phyloP scores from a whole-genome alignment of 2,329 filamentous ascomycete species.

The Xylariaceae sp. region DNA sequence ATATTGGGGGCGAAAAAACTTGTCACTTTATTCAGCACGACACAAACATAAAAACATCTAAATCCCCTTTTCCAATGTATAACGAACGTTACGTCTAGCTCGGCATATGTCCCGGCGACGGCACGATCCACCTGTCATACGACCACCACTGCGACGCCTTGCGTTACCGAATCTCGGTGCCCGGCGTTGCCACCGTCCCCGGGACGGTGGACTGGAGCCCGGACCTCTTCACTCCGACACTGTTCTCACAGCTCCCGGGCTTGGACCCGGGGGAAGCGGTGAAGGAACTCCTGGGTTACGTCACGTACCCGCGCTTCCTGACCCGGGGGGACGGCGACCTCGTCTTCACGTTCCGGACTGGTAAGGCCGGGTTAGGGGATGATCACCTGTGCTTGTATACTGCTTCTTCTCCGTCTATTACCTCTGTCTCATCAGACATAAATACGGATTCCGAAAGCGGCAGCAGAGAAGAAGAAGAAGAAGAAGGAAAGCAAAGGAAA shows the following conservation, averaged over 20 bases:
- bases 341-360: slow-evolving; percentile 45
- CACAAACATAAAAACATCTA: too few species aligned
- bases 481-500: too few species aligned
- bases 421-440: slow-evolving; percentile 16
- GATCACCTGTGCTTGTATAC: slow-evolving; percentile 43
- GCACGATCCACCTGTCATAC: slow-evolving; percentile 48
- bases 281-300: slow-evolving; percentile 31
- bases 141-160: slow-evolving; percentile 45
- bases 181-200: slow-evolving; percentile 30
- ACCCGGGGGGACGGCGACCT: slow-evolving; percentile 30
- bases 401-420: slow-evolving; percentile 11
- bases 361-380: slow-evolving; percentile 44
- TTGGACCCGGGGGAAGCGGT: slow-evolving; percentile 17
- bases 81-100: slow-evolving; percentile 25
- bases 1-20: too few species aligned
- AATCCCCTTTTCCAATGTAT: neutral
- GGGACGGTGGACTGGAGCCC: slow-evolving; percentile 29
- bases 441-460: too few species aligned
- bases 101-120: slow-evolving; percentile 44
- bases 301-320: slow-evolving; percentile 47
- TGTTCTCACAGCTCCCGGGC: slow-evolving; percentile 33
- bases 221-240: slow-evolving; percentile 34
- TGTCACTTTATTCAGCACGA: too few species aligned
- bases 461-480: too few species aligned
- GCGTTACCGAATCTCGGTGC: slow-evolving; percentile 34